These are phyloP conservation scores for Tetrapyrgos nigripes DNA, from an alignment of 1,284 basidiomycete genomes.

Conservation along the genomic window DNA sequence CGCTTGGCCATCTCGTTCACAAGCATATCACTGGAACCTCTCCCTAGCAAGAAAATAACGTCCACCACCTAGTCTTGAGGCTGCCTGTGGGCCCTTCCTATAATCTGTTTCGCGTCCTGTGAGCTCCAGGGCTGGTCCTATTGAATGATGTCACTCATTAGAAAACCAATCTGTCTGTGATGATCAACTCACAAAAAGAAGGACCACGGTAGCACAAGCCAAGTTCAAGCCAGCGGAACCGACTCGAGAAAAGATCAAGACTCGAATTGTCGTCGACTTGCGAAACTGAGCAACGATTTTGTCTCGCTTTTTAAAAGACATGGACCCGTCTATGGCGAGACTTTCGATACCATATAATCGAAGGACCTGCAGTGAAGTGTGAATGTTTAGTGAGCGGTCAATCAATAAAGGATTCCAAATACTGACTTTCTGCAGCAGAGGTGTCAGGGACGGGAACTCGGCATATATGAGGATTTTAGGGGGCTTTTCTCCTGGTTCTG, in stretches of 20 bases:
- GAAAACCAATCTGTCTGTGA: background rate
- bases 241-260: constrained; percentile 17
- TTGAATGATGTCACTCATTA: background rate
- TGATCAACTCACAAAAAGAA: constrained; percentile 30
- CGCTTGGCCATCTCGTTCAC: background rate
- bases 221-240: constrained; percentile 33
- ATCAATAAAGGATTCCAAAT: background rate
- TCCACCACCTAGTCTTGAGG: background rate
- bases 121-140: constrained; percentile 34
- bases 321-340: constrained; percentile 2
- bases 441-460: constrained; percentile 23
- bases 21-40: background rate
- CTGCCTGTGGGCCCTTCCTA: constrained; percentile 1
- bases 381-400: background rate
- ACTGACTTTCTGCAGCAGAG: constrained; percentile 24
- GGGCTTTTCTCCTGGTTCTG: background rate
- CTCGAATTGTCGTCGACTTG: background rate
- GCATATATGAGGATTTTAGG: constrained; percentile 25
- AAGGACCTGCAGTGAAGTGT: background rate
- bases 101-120: background rate
- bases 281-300: background rate
- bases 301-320: constrained; percentile 3
- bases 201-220: constrained; percentile 23
- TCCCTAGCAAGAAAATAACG: background rate
- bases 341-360: constrained; percentile 1